A percentile compares a stretch with the other conserved stretches of the same genome.
Conservation (phyloP, 306 rosid genomes). For the Vigna mungo region DNA sequence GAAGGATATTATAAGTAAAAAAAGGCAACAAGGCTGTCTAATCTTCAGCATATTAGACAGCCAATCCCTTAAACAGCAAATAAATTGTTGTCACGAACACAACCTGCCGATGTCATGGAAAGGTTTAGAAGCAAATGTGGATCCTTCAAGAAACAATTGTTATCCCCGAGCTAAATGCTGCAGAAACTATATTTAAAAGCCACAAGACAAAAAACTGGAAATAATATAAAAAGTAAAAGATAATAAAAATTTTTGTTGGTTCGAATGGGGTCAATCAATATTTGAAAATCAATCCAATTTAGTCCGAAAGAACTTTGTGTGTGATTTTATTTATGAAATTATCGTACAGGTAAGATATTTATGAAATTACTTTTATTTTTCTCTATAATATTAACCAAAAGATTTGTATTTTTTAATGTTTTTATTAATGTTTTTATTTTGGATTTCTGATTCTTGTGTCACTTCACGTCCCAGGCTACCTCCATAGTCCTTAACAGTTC, state of each 20-base stretch:
- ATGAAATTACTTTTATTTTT: no score
- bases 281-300: not conserved
- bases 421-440: not conserved
- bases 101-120: not conserved
- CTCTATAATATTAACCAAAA: not conserved
- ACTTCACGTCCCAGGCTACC: no score
- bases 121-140: constrained; percentile 1
- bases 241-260: no score
- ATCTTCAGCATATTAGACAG: constrained; percentile 25
- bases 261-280: not conserved
- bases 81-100: not conserved
- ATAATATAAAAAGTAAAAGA: not conserved
- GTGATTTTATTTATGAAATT: no score
- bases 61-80: not conserved
- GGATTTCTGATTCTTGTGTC: not conserved
- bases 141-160: not conserved
- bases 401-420: not conserved
- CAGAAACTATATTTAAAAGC: not conserved
- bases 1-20: no score
- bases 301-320: not conserved
- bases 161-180: not conserved
- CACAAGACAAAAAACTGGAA: not conserved
- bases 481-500: no score
- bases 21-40: not conserved
- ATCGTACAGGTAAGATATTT: no score